These are phyloP conservation scores for Phascolomyces articulosus DNA, from an alignment of 371 early-diverging fungal genomes.

Conservation along the genomic window DNA sequence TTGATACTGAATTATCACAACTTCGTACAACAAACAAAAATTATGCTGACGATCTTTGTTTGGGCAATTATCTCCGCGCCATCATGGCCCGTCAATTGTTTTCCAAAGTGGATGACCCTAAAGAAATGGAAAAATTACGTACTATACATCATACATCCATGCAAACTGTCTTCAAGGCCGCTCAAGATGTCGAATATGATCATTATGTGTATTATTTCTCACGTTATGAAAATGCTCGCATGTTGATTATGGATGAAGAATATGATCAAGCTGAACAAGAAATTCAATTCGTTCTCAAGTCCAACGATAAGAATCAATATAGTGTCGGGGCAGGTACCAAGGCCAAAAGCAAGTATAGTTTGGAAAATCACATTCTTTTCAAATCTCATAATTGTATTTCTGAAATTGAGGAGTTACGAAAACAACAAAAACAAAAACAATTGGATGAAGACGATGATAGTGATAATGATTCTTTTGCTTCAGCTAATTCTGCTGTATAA, in stretches of 20 bases:
- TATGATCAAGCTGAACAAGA: conserved; percentile 40
- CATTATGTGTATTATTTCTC: conserved; percentile 60
- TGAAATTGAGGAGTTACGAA: conserved; percentile 17
- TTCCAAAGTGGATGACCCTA: background rate
- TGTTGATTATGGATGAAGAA: conserved; percentile 36
- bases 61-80: conserved; percentile 61
- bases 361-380: conserved; percentile 33
- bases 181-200: conserved; percentile 44
- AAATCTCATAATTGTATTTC: conserved; percentile 35
- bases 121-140: conserved; percentile 13
- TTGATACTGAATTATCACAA: conserved; percentile 41
- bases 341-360: conserved; percentile 38
- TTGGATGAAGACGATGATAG: background rate
- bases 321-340: conserved; percentile 25
- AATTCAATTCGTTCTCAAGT: conserved; percentile 27
- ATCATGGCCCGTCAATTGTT: conserved; percentile 39
- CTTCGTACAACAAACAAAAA: conserved; percentile 26
- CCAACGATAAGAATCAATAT: conserved; percentile 23
- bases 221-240: conserved; percentile 52
- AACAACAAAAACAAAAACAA: background rate
- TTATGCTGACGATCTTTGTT: conserved; percentile 62
- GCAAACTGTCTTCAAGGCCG: conserved; percentile 27
- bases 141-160: conserved; percentile 24
- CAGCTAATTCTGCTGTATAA: conserved; percentile 1
- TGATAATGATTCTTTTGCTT: conserved; percentile 12